These are phyloP conservation scores for Saccharomyces hybrid DNA, from an alignment of 1,139 yeast genomes.

Conservation along the genomic window DNA sequence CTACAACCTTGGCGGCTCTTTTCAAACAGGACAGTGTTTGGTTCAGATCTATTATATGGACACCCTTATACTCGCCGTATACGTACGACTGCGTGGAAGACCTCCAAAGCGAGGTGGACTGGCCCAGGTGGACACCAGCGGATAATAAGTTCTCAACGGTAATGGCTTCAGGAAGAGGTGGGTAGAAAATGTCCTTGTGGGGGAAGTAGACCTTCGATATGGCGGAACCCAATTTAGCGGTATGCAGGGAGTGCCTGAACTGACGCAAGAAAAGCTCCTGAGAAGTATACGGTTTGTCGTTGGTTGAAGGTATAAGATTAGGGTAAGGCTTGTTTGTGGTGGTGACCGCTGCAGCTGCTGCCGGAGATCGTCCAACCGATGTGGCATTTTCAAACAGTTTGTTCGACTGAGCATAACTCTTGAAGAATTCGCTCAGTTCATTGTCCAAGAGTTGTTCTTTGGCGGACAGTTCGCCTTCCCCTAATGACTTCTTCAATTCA, in stretches of 20 bases:
- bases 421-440: conserved; percentile 25
- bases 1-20: conserved; percentile 71
- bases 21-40: conserved; percentile 69
- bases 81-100: conserved; percentile 83
- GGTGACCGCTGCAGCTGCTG: conserved; percentile 9
- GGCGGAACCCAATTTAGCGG: conserved; percentile 54
- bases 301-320: conserved; percentile 30
- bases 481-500: neutral
- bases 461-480: conserved; percentile 7
- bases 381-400: conserved; percentile 10
- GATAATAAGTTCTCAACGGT: conserved; percentile 69
- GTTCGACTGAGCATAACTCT: conserved; percentile 23
- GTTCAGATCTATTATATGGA: conserved; percentile 83
- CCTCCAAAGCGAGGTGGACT: conserved; percentile 71
- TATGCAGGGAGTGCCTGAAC: conserved; percentile 42
- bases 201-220: conserved; percentile 61
- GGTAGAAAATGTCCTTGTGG: conserved; percentile 54
- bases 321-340: conserved; percentile 25
- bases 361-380: conserved; percentile 9
- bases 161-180: conserved; percentile 48
- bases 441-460: conserved; percentile 30
- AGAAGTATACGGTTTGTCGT: conserved; percentile 50
- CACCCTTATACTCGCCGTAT: conserved; percentile 80
- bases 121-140: conserved; percentile 94
- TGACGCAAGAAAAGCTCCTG: conserved; percentile 77